Percentiles rank a stretch among this genome's conserved stretches.
These are phyloP conservation scores for Conticribra guillardii DNA, from an alignment of 108 stramenopile genomes.

Conservation along the genomic window DNA sequence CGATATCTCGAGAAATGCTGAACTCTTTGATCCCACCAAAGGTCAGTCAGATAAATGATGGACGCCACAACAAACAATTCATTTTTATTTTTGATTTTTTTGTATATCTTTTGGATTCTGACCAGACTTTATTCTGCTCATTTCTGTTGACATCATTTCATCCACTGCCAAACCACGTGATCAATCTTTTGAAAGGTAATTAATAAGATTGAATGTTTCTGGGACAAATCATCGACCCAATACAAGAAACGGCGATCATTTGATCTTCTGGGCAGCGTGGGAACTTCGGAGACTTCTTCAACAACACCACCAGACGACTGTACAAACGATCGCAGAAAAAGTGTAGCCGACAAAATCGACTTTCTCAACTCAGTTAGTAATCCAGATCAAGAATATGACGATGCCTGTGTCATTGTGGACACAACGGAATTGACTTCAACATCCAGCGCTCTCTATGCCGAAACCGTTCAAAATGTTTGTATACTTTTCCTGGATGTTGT, in stretches of 20 bases:
- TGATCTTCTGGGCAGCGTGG: neutral
- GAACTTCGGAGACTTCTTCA: neutral
- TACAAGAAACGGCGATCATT: conserved; percentile 2
- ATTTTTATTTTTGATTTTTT: too few species aligned
- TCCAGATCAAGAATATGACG: neutral
- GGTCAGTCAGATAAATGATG: conserved; percentile 28
- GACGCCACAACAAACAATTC: conserved; percentile 13
- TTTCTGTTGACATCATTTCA: too few species aligned
- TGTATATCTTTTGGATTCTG: too few species aligned
- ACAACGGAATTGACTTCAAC: conserved; percentile 2
- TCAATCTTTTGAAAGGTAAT: conserved; percentile 23
- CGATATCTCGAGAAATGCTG: conserved; percentile 39
- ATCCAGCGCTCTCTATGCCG: conserved; percentile 37
- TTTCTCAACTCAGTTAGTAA: conserved; percentile 18
- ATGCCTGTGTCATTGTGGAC: conserved; percentile 10
- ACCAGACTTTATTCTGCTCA: too few species aligned
- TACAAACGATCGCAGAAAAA: too few species aligned
- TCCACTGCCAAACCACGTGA: too few species aligned
- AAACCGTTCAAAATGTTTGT: conserved; percentile 33
- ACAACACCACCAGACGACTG: neutral
- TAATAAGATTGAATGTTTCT: conserved; percentile 27
- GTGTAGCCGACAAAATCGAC: conserved; percentile 6
- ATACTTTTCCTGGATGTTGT: conserved; percentile 43
- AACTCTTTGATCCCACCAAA: conserved; percentile 44
- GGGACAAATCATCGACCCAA: conserved; percentile 24